A percentile compares a stretch with the other conserved stretches of the same genome.
phyloP scores from a whole-genome alignment of 495 filamentous ascomycete species.

The Oidiodendron maius region DNA sequence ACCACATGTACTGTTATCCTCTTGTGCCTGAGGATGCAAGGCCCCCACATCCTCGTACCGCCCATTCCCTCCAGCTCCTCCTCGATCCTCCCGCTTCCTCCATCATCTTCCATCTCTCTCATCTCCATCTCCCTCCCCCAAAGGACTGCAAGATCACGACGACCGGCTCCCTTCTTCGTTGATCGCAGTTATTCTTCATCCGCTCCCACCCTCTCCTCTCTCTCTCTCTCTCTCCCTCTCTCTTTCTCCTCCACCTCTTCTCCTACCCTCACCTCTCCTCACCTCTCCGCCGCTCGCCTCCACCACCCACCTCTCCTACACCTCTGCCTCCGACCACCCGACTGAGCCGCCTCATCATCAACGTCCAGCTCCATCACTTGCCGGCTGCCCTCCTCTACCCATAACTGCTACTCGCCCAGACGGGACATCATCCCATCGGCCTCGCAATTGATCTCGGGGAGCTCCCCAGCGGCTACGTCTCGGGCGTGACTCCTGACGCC shows the following conservation, averaged over 20 bases:
- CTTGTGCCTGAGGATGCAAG: no score
- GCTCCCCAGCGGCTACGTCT: no score
- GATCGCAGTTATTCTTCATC: constrained; percentile 26
- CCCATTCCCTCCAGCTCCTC: constrained; percentile 6
- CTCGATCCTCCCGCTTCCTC: constrained; percentile 9
- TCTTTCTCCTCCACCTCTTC: constrained; percentile 18
- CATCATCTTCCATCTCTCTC: constrained; percentile 5
- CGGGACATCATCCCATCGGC: no score
- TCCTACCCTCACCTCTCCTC: constrained; percentile 13
- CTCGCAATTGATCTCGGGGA: no score
- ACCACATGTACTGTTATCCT: no score
- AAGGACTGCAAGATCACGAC: no score
- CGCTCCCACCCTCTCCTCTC: constrained; percentile 25
- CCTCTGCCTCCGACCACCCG: constrained; percentile 6
- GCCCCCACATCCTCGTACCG: not conserved
- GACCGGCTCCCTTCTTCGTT: constrained; percentile 21
- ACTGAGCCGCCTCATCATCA: no score
- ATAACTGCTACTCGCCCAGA: no score
- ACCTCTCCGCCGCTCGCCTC: constrained; percentile 19
- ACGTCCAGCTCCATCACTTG: no score
- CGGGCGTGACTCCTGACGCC: no score
- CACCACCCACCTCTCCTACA: constrained; percentile 17
- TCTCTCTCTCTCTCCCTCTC: constrained; percentile 24
- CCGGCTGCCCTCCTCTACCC: no score
- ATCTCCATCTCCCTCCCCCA: constrained; percentile 13